phyloP scores from a whole-genome alignment of 441 rosid genomes.

The Sinapis alba region DNA sequence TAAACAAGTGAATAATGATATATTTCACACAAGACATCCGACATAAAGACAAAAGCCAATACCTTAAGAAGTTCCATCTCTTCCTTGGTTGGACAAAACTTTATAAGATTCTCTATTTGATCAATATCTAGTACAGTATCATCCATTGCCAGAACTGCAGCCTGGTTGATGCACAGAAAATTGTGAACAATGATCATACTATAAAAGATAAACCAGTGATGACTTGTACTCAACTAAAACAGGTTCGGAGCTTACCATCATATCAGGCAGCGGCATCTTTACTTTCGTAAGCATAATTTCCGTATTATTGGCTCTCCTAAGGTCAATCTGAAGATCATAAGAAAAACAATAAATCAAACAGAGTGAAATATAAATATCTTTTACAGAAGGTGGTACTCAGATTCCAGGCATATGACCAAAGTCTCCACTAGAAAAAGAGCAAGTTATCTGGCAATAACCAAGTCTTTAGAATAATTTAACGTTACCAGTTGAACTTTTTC shows the following conservation, averaged over 20 bases:
- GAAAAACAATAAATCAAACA: neutral
- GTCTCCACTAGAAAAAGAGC: constrained; percentile 21
- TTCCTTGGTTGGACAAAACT: constrained; percentile 93
- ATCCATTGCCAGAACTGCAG: constrained; percentile 96
- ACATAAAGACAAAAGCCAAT: neutral
- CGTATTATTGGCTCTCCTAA: constrained; percentile 98
- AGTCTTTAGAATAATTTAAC: constrained; percentile 9
- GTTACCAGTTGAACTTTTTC: constrained; percentile 90
- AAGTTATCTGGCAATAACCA: constrained; percentile 3
- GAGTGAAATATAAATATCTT: constrained; percentile 5
- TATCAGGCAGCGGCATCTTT: constrained; percentile 96
- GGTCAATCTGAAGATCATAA: constrained; percentile 67
- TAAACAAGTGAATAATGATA: constrained; percentile 9
- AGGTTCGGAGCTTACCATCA: constrained; percentile 81
- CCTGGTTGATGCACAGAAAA: constrained; percentile 52
- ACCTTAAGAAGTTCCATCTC: constrained; percentile 99
- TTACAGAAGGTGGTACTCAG: neutral
- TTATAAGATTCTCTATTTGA: constrained; percentile 95
- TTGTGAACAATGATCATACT: constrained; percentile 11
- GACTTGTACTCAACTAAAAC: constrained; percentile 3
- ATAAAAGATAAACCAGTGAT: neutral
- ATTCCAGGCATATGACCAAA: constrained; percentile 18
- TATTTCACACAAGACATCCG: constrained; percentile 11
- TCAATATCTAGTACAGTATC: constrained; percentile 88
- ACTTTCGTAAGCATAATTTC: constrained; percentile 99